phyloP scores from a whole-genome alignment of 768 basidiomycete genomes.

The Chalciporus pseudorubinellus region DNA sequence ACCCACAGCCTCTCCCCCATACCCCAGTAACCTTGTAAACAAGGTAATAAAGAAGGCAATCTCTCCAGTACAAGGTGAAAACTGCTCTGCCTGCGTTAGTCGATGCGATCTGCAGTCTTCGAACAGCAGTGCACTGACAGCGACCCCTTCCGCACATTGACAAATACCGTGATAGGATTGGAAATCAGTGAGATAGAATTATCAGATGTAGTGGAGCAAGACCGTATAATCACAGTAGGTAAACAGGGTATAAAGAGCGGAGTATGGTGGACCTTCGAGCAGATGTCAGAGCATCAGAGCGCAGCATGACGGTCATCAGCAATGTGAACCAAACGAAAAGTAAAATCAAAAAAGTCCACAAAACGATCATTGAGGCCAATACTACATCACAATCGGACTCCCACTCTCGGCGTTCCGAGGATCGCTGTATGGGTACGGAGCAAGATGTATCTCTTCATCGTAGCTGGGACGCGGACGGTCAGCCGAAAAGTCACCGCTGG shows the following conservation, averaged over 20 bases:
- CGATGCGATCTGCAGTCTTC: too few relatives aligned
- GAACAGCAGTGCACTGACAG: too few relatives aligned
- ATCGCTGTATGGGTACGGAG: conserved; percentile 34
- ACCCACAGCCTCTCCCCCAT: too few relatives aligned
- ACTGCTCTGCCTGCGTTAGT: too few relatives aligned
- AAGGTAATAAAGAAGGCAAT: too few relatives aligned
- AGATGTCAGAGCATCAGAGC: background rate
- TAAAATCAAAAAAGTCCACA: background rate
- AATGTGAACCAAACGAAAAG: background rate
- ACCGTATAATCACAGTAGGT: background rate
- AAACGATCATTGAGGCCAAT: background rate
- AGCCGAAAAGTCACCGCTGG: conserved; percentile 6
- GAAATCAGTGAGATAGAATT: background rate
- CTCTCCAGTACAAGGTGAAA: too few relatives aligned
- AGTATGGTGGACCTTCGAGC: background rate
- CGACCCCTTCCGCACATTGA: background rate
- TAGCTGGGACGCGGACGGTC: conserved; percentile 29
- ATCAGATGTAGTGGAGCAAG: background rate
- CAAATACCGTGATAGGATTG: background rate
- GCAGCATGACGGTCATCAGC: background rate
- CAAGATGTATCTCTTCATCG: conserved; percentile 41
- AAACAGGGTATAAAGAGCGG: background rate
- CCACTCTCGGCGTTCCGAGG: conserved; percentile 4
- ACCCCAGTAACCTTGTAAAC: too few relatives aligned
- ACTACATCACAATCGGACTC: conserved; percentile 6